Evolutionary conservation across 1,139 yeast species (phyloP), one percentile per base, ranked within the genome.

Genomic region (Geotrichum australiense): DNA sequence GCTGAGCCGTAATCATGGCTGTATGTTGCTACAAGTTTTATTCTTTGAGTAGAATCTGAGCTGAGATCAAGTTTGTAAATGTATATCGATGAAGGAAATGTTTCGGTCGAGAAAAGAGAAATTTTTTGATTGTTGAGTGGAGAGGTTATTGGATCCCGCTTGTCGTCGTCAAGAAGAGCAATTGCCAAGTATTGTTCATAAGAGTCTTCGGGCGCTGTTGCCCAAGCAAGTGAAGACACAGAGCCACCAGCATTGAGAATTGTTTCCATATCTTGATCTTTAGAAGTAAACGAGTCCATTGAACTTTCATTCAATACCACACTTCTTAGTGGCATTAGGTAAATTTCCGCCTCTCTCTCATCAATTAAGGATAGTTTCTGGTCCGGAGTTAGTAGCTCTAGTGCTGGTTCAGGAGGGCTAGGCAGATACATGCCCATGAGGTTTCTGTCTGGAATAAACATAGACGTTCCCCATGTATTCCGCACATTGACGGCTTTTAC

Each of bases 1-100:
- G 75, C 65, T 2, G 74, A 74, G 1, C 94, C 94, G 54, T 70
- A 68, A 2, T 62, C 45, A 64, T 76, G 63, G 46, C 69, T 45
- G 49, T 71, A 35, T 39, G 68, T 56, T 56, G 67, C 56, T 35
- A 55, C 25, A 56, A 65, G 44, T 28, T 42, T 28, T 5, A 47
- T 42, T 7, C 35, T 12, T 31, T 5, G 4, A 19, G 8, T 18
- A 4, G 25, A 19, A n/a, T 32, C 15, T 5, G 38, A 41, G 12
- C 33, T 39, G 1, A 47, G 24, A 21, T 48, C 43, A 4, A 53
- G 40, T 8, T 43, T 39, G 42, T 52, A 50, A 6, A 53, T 50
- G 29, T 56, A 57, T 10, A 56, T 46, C 14, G 50, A 41, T 5
- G 56, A 50, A 3, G 51, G 46, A 32, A 47, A 51, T 8, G 46